Evolutionary conservation across 1,139 yeast genomes (phyloP), one percentile per base, ranked within the genome.

Genomic region (Meyerozyma sp.): DNA sequence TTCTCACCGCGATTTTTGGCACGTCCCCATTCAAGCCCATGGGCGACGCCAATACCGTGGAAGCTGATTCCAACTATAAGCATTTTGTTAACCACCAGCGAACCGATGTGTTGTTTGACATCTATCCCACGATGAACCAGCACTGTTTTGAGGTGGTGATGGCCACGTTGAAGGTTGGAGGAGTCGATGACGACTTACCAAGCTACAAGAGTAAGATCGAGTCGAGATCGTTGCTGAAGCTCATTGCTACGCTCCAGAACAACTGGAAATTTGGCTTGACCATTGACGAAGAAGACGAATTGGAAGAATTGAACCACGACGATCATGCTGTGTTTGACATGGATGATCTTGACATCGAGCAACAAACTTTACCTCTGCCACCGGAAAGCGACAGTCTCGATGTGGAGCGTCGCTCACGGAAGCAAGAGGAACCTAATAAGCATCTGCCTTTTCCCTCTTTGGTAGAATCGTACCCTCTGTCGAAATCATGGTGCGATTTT

Each of bases 1-100:
- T 77, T 32, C 59, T 77, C 46, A 73, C 75, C 32, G 63, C 77
- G 4, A 62, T 77, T 41, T 77, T 76, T 57, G 80, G 81, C 14
- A 71, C 70, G 42, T 62, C 68, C 23, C 76, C 77, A 1, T 71
- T 71, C 52, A 69, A 67, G 46, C 61, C 61, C 10, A 54, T 59
- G 36, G 53, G 54, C 13, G 51, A 49, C 34, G 46, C 57, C 6
- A 42, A 46, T 16, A 49, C 49, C 18, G 45, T 53, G 40, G 55
- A 51, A 40, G 51, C 58, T 35, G 75, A 70, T 53, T 58, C 59
- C 41, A 70, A 70, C 53, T 71, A 65, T 50, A 66, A 65, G 52
- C 63, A 64, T 43, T 70, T 70, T 57, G 70, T 67, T 14, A 48
- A 63, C 42, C 60, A 52, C 44, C 65, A 64, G 49, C 62, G 67